These are phyloP conservation scores for Epichloe elymi DNA, from an alignment of 2,329 filamentous ascomycete genomes.

Conservation along the genomic window DNA sequence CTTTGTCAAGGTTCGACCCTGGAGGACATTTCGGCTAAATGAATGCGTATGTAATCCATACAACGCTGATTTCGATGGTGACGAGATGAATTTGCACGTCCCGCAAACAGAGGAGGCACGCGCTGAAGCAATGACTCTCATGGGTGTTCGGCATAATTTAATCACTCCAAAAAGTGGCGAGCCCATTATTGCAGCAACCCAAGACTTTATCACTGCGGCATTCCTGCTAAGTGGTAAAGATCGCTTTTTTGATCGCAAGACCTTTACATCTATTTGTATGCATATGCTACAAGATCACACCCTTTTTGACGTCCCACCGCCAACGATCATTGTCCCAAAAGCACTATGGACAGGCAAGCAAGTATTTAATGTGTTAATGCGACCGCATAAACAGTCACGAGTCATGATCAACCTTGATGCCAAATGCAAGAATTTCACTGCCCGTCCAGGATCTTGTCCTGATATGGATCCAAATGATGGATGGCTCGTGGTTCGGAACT, in stretches of 20 bases:
- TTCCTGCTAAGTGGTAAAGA: constrained; percentile 89
- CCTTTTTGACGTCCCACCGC: constrained; percentile 72
- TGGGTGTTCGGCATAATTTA: constrained; percentile 96
- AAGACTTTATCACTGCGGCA: constrained; percentile 96
- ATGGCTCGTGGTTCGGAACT: constrained; percentile 89
- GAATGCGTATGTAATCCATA: constrained; percentile 98
- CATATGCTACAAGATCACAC: constrained; percentile 82
- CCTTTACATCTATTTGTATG: constrained; percentile 80
- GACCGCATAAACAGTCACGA: constrained; percentile 70
- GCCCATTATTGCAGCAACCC: constrained; percentile 95
- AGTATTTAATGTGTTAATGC: constrained; percentile 82
- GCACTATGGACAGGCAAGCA: constrained; percentile 95
- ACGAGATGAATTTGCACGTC: constrained; percentile 98
- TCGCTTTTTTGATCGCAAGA: constrained; percentile 76
- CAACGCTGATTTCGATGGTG: constrained; percentile 97
- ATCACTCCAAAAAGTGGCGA: constrained; percentile 95
- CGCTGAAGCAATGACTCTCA: constrained; percentile 86
- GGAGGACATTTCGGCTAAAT: constrained; percentile 91
- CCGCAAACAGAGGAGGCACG: constrained; percentile 95
- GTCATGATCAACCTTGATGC: constrained; percentile 88
- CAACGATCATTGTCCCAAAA: constrained; percentile 73
- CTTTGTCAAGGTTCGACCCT: constrained; percentile 81
- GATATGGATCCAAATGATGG: constrained; percentile 78
- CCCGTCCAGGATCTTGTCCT: constrained; percentile 41
- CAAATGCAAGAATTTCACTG: constrained; percentile 69